Base-by-base conservation (phyloP, 225 moss, liverwort and hornwort genomes). In the Physcomitrellopsis africana region DNA sequence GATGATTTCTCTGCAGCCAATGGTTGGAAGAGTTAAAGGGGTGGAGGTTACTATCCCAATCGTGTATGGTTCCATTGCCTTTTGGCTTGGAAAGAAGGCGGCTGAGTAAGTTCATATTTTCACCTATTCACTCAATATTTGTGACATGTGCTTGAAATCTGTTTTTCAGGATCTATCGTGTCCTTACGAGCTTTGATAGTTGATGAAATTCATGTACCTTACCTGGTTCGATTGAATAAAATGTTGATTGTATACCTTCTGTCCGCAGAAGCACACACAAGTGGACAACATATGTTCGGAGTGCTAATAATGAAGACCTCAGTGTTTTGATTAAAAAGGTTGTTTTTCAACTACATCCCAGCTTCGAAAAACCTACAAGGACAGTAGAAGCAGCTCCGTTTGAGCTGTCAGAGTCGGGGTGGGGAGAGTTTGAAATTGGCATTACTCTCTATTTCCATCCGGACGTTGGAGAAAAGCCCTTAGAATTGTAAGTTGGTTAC, bases 361-460 rank as follows among this genome's bases (percentile, higher is more conserved):
- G 99, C 81, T 99, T 99, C 61, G 90, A 88, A 71, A 93, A 92
- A 58, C 95, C 99, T 41, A 89, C 92, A 18, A 85, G 95, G 82
- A 78, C 93, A 45, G 76, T 99, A 17, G 99, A 99, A 76, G 82
- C 90, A 57, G 89, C 99, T 72, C 99, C 99, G 1, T 99, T 99
- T 80, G 99, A 95, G 81, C 80, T 99, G 13, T 87, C 90, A 37
- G 99, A 99, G 76, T 87, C 87, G 23, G 99, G 99, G 52, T 99
- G 99, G 99, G 99, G 99, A 76, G 99, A 99, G 75, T 99, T 99
- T 70, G 99, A 99, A 73, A 99, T 99, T 42, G 99, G 99, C 76
- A 99, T 99, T 56, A 93, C 90, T 10, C 72, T 95, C 43, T 81
- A 83, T 71, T 99, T 99, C 59, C 99, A 99, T 83, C 87, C 94